phyloP scores from a whole-genome alignment of 768 basidiomycete genomes.

The Mycena venus region DNA sequence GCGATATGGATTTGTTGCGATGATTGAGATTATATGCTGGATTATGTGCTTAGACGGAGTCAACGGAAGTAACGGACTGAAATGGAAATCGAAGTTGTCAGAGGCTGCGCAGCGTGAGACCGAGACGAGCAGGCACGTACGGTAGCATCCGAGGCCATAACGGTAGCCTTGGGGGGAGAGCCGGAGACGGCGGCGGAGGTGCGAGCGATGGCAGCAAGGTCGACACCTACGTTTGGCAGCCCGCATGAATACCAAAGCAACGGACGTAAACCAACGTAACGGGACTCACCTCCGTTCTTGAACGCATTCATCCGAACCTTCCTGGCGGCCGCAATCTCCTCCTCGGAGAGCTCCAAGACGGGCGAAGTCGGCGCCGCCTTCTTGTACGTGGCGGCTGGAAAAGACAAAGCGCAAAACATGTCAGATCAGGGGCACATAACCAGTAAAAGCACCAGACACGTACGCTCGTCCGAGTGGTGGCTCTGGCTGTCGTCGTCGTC shows the following conservation, averaged over 20 bases:
- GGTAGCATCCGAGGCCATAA: background rate
- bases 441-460: background rate
- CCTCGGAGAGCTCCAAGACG: conserved; percentile 53
- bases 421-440: background rate
- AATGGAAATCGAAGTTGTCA: background rate
- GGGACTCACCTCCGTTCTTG: conserved; percentile 66
- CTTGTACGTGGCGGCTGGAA: conserved; percentile 14
- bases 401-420: background rate
- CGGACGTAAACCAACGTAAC: background rate
- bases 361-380: conserved; percentile 18
- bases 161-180: conserved; percentile 55
- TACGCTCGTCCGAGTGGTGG: conserved; percentile 28
- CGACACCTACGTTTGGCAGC: conserved; percentile 54
- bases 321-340: conserved; percentile 55
- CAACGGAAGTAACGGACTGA: background rate
- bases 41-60: conserved; percentile 21
- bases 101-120: background rate
- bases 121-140: background rate
- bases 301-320: conserved; percentile 82
- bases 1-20: background rate
- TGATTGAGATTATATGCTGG: conserved; percentile 15
- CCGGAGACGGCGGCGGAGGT: conserved; percentile 80
- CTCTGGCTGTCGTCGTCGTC: conserved; percentile 39
- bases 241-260: background rate
- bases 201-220: conserved; percentile 86